phyloP scores from a whole-genome alignment of 2,329 filamentous ascomycete genomes.

The Fusarium siculi region DNA sequence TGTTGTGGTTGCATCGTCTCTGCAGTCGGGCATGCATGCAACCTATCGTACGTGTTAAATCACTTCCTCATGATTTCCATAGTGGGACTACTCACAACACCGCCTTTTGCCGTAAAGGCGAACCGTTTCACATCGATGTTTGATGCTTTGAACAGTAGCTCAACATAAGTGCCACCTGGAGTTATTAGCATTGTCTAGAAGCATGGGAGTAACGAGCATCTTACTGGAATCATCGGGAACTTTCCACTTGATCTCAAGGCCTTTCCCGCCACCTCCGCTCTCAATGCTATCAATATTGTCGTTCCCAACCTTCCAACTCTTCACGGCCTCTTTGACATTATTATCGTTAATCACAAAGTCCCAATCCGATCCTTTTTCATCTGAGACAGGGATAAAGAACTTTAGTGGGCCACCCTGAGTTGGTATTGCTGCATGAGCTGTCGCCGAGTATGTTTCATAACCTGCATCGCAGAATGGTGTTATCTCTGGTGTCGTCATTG shows the following conservation, averaged over 20 bases:
- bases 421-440: not conserved
- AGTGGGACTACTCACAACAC: not conserved
- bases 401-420: not conserved
- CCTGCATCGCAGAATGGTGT: not conserved
- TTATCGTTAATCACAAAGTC: not conserved
- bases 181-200: accelerated
- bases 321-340: not conserved
- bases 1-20: not conserved
- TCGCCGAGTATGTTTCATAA: not conserved
- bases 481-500: not conserved
- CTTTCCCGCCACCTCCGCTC: not conserved
- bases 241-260: not conserved
- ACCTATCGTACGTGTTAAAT: not conserved
- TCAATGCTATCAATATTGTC: not conserved
- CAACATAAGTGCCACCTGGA: not conserved
- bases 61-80: accelerated
- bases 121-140: accelerated
- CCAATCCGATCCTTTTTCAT: not conserved
- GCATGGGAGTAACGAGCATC: accelerated
- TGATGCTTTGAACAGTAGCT: accelerated
- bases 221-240: not conserved
- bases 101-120: not conserved
- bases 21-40: not conserved
- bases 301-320: not conserved
- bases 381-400: not conserved